Percentiles rank a stretch among this genome's conserved stretches.
Conservation (phyloP, 73 alveolate genomes). For the Breviolum minutum region DNA sequence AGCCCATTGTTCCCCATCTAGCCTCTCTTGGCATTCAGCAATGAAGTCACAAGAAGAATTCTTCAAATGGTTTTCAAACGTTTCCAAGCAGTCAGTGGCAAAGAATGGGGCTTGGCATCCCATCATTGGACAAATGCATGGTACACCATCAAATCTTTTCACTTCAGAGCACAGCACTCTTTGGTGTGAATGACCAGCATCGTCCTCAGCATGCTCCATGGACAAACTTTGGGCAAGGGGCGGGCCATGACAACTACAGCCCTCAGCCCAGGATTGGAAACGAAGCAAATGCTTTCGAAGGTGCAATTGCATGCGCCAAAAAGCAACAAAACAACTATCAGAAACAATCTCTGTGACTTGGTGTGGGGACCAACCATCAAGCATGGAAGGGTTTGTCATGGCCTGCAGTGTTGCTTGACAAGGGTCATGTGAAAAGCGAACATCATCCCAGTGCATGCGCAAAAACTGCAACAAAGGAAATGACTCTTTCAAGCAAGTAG, state of each 20-base stretch:
- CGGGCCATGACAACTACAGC: background rate
- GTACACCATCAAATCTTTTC: background rate
- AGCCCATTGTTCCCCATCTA: background rate
- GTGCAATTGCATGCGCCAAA: background rate
- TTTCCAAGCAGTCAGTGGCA: background rate
- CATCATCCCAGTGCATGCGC: background rate
- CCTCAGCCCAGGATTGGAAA: background rate
- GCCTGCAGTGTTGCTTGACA: too few species aligned
- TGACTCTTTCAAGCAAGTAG: background rate
- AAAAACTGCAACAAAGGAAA: background rate
- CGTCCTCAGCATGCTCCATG: background rate
- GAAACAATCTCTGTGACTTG: background rate
- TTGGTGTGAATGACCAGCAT: too few species aligned
- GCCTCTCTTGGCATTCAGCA: background rate
- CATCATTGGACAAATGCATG: background rate
- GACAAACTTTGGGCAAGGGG: background rate
- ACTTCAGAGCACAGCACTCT: background rate
- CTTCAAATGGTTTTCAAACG: background rate
- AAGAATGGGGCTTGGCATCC: constrained; percentile 11
- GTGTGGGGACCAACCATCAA: background rate
- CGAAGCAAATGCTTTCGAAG: background rate
- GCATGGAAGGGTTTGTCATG: background rate
- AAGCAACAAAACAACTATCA: background rate
- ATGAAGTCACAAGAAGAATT: background rate
- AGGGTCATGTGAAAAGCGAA: background rate